Conservation (phyloP, 805 yeast species). For the Teunomyces funiuensis region DNA sequence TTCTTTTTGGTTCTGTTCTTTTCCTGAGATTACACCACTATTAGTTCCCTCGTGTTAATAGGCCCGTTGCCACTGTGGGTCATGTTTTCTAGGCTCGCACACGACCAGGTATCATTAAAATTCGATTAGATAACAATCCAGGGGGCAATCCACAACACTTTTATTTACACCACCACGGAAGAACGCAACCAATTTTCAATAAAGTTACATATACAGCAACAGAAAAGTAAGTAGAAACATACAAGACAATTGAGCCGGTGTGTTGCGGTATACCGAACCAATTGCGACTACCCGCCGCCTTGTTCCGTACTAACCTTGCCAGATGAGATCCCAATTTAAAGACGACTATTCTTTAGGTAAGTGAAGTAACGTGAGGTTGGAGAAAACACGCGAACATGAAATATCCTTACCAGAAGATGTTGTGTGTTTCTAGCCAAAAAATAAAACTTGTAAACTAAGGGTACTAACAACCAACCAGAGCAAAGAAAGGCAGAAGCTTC, state of each 20-base stretch:
- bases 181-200: neutral
- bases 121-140: slow-evolving; percentile 4
- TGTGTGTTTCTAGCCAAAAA: too few species aligned
- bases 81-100: slow-evolving; percentile 3
- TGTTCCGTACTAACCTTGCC: slow-evolving; percentile 13
- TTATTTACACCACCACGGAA: neutral
- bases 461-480: slow-evolving; percentile 40
- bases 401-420: too few species aligned
- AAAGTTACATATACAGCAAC: neutral
- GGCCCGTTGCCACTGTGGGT: slow-evolving; percentile 3
- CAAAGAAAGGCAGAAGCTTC: slow-evolving; percentile 94
- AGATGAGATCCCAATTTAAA: slow-evolving; percentile 88
- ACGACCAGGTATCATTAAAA: neutral
- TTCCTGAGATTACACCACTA: too few species aligned
- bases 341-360: slow-evolving; percentile 93
- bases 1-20: too few species aligned
- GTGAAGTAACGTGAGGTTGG: too few species aligned
- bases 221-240: neutral
- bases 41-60: too few species aligned
- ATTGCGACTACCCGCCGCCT: neutral
- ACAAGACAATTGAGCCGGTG: neutral
- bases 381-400: too few species aligned
- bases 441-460: too few species aligned
- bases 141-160: slow-evolving; percentile 3
- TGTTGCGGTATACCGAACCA: neutral